A percentile compares a stretch with the other conserved stretches of the same genome.
Conservation (phyloP, 1,139 yeast species). For the Debaryomyces psychrophilus region DNA sequence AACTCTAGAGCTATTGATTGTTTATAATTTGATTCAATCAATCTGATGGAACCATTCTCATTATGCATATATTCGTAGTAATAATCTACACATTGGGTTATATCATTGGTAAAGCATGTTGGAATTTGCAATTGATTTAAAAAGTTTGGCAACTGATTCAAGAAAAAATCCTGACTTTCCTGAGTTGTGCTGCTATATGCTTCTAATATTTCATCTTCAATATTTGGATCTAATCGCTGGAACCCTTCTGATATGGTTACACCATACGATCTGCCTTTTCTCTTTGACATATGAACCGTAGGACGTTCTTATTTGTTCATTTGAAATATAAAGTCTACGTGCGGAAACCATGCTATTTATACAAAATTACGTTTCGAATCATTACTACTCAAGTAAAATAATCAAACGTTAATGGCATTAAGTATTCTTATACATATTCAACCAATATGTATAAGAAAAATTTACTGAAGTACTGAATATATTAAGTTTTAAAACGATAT, state of each 20-base stretch:
- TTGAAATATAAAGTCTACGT: background rate
- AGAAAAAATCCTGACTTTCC: slow-evolving; percentile 33
- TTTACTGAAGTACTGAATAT: background rate
- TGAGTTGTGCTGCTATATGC: slow-evolving; percentile 30
- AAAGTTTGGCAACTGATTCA: slow-evolving; percentile 30
- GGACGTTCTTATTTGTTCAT: background rate
- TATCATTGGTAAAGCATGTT: slow-evolving; percentile 35
- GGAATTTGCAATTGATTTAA: slow-evolving; percentile 35
- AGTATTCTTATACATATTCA: too few relatives aligned
- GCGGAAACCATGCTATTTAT: background rate
- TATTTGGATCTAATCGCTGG: slow-evolving; percentile 20
- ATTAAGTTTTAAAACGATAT: background rate
- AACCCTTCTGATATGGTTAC: slow-evolving; percentile 16
- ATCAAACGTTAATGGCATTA: too few relatives aligned
- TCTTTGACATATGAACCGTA: slow-evolving; percentile 1
- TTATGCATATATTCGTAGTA: slow-evolving; percentile 33
- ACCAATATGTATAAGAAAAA: background rate
- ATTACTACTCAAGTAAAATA: too few relatives aligned
- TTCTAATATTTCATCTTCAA: slow-evolving; percentile 40
- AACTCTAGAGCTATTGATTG: slow-evolving; percentile 33
- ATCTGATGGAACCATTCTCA: slow-evolving; percentile 2
- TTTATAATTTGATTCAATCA: slow-evolving; percentile 20
- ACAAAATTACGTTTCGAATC: too few relatives aligned
- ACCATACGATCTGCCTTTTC: background rate
- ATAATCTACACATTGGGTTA: slow-evolving; percentile 36